A percentile compares a stretch with the other conserved stretches of the same genome.
phyloP scores from a whole-genome alignment of 2,329 filamentous ascomycete genomes.

The Magnaporthales sp. region DNA sequence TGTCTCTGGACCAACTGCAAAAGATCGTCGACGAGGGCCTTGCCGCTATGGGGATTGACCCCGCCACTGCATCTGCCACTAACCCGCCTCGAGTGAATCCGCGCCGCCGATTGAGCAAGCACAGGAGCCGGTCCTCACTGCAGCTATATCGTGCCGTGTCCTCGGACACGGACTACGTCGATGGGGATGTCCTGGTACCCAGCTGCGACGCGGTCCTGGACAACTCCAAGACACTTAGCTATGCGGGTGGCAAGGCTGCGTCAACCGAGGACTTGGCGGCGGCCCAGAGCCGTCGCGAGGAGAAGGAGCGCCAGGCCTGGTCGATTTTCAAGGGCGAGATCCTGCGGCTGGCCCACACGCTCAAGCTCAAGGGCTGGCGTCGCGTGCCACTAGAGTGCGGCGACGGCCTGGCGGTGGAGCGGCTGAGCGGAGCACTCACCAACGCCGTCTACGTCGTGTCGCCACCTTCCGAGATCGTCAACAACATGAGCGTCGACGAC shows the following conservation, averaged over 20 bases:
- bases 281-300: constrained; percentile 35
- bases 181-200: constrained; percentile 76
- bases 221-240: constrained; percentile 81
- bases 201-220: constrained; percentile 78
- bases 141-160: constrained; percentile 46
- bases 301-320: constrained; percentile 73
- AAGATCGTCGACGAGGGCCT: constrained; percentile 66
- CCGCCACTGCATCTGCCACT: constrained; percentile 14
- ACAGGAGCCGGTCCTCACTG: constrained; percentile 28
- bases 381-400: constrained; percentile 66
- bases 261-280: constrained; percentile 15
- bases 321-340: constrained; percentile 86
- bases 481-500: not conserved
- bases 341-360: constrained; percentile 77
- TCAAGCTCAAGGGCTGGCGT: constrained; percentile 87
- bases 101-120: constrained; percentile 33
- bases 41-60: constrained; percentile 39
- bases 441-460: constrained; percentile 95
- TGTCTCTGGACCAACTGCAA: constrained; percentile 74
- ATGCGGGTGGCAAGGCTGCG: constrained; percentile 23
- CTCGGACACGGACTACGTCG: constrained; percentile 78
- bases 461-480: constrained; percentile 57
- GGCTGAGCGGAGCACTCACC: constrained; percentile 84
- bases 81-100: not conserved
- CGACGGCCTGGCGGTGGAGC: constrained; percentile 59